A percentile compares a stretch with the other conserved stretches of the same genome.
These are phyloP conservation scores for Melanogaster broomeanus DNA, from an alignment of 768 basidiomycete species.

Conservation along the genomic window DNA sequence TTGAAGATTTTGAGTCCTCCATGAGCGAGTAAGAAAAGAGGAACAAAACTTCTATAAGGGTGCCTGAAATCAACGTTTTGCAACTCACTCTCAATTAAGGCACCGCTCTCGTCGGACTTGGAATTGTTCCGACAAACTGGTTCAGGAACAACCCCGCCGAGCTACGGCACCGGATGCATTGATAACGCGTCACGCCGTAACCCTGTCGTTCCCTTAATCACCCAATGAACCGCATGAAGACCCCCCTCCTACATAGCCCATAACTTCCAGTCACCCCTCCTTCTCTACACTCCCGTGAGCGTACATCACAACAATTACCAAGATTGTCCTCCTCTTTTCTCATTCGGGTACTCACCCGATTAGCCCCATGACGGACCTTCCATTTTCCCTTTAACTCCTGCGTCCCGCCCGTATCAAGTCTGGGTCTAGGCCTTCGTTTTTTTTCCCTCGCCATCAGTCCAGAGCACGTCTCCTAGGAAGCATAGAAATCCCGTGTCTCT, in stretches of 20 bases:
- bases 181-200: conserved; percentile 21
- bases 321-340: not conserved
- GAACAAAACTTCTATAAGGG: conserved; percentile 34
- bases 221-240: conserved; percentile 17
- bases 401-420: not conserved
- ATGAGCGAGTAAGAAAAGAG: conserved; percentile 34
- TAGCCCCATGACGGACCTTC: conserved; percentile 2
- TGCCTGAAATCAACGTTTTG: conserved; percentile 35
- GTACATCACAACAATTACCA: not conserved
- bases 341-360: not conserved
- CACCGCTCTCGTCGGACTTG: conserved; percentile 35
- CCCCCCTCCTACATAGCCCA: conserved; percentile 17
- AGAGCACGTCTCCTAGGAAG: not conserved
- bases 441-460: not conserved
- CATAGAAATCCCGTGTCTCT: not conserved
- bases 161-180: conserved; percentile 36
- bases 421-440: not conserved
- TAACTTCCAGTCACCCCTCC: not conserved
- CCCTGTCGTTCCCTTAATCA: conserved; percentile 15
- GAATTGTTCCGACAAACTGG: conserved; percentile 23
- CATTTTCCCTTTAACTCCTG: conserved; percentile 6
- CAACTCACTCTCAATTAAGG: conserved; percentile 35
- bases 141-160: conserved; percentile 37
- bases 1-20: conserved; percentile 36
- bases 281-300: not conserved